A percentile compares a stretch with the other conserved stretches of the same genome.
These are phyloP conservation scores for Striga asiatica DNA, from an alignment of 257 asterid genomes.

Conservation along the genomic window DNA sequence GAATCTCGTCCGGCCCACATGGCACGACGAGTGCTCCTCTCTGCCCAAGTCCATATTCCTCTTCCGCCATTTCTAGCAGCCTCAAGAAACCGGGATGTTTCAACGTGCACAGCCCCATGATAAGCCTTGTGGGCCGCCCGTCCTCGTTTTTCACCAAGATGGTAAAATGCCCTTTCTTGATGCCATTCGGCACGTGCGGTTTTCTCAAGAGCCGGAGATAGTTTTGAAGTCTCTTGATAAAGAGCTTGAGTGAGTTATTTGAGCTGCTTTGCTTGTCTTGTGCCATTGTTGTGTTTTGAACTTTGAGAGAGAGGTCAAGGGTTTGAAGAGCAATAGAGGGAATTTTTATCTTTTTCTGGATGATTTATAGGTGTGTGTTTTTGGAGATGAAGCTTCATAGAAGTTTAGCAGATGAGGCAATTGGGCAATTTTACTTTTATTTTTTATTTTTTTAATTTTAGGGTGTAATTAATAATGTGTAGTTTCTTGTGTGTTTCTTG, in stretches of 20 bases:
- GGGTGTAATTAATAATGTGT: constrained; percentile 13
- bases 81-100: constrained; percentile 25
- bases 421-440: too few relatives aligned
- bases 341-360: constrained; percentile 12
- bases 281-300: constrained; percentile 4
- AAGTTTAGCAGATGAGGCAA: constrained; percentile 14
- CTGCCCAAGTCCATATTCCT: constrained; percentile 27
- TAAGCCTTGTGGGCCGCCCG: constrained; percentile 26
- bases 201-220: constrained; percentile 19
- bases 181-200: constrained; percentile 18
- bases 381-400: constrained; percentile 34
- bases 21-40: constrained; percentile 27
- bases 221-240: constrained; percentile 19
- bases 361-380: background rate
- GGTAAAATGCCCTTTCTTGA: constrained; percentile 34
- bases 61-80: constrained; percentile 29
- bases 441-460: constrained; percentile 17
- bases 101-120: constrained; percentile 21
- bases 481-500: constrained; percentile 15
- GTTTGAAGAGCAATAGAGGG: constrained; percentile 14
- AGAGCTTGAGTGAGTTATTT: constrained; percentile 8
- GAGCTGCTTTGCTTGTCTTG: constrained; percentile 10
- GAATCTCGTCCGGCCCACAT: constrained; percentile 25
- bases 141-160: constrained; percentile 18
- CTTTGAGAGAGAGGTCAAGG: background rate